phyloP scores from a whole-genome alignment of 805 yeast genomes.

The Teunomyces lycoperdinae region DNA sequence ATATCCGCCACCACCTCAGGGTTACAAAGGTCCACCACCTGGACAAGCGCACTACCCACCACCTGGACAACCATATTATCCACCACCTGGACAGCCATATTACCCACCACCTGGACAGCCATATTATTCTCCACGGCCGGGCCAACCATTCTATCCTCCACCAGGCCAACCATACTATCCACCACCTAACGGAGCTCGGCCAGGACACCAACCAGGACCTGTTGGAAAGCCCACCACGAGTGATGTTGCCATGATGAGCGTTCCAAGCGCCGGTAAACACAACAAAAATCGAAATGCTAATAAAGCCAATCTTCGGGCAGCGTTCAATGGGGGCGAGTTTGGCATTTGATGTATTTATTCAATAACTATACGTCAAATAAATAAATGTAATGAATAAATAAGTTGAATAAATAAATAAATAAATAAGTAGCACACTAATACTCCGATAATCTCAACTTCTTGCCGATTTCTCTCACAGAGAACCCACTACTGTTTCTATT shows the following conservation, averaged over 20 bases:
- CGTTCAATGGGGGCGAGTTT: slow-evolving; percentile 63
- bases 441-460: slow-evolving; percentile 62
- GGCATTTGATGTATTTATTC: slow-evolving; percentile 49
- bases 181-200: slow-evolving; percentile 11
- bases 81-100: slow-evolving; percentile 5
- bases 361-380: neutral
- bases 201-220: slow-evolving; percentile 3
- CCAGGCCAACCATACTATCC: slow-evolving; percentile 9
- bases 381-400: neutral
- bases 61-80: slow-evolving; percentile 13
- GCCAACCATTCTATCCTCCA: slow-evolving; percentile 9
- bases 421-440: slow-evolving; percentile 33
- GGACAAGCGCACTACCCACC: slow-evolving; percentile 8
- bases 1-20: slow-evolving; percentile 11
- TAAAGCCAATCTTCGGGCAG: slow-evolving; percentile 59
- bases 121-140: slow-evolving; percentile 15
- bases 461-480: slow-evolving; percentile 56
- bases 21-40: slow-evolving; percentile 2
- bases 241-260: slow-evolving; percentile 41
- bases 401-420: slow-evolving; percentile 8
- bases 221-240: slow-evolving; percentile 30
- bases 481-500: slow-evolving; percentile 37
- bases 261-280: slow-evolving; percentile 44
- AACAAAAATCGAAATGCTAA: slow-evolving; percentile 43
- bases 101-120: slow-evolving; percentile 16